phyloP scores from a whole-genome alignment of 2,329 filamentous ascomycete genomes.

The Penicillium sumatraense region DNA sequence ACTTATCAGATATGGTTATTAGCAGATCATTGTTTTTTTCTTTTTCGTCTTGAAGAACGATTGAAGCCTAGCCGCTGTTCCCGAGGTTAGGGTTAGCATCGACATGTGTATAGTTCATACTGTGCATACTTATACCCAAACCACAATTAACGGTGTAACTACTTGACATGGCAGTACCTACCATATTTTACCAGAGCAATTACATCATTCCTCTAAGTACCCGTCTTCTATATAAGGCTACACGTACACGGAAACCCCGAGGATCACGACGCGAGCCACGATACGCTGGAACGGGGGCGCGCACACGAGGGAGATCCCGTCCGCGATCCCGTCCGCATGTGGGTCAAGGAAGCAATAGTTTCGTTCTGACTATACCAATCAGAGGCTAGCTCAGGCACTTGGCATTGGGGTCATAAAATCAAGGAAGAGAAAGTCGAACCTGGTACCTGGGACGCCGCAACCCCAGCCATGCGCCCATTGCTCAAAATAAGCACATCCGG shows the following conservation, averaged over 20 bases:
- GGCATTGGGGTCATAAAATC: background rate
- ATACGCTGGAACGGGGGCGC: background rate
- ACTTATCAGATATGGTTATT: background rate
- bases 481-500: slow-evolving; percentile 4
- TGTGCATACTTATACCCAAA: background rate
- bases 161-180: too few species aligned
- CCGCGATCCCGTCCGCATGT: background rate
- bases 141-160: too few species aligned
- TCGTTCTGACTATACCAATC: background rate
- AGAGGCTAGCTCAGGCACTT: background rate
- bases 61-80: background rate
- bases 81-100: background rate
- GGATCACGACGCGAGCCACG: background rate
- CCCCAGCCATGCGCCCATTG: background rate
- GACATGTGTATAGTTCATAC: background rate
- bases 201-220: too few species aligned
- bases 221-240: too few species aligned
- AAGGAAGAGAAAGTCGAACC: background rate
- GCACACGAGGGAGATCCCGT: slow-evolving; percentile 4
- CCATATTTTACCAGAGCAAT: too few species aligned
- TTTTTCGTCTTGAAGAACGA: too few species aligned
- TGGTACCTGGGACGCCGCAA: background rate
- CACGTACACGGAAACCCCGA: background rate
- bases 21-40: background rate
- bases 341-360: background rate